A percentile compares a stretch with the other conserved stretches of the same genome.
These are phyloP conservation scores for Kwoniella newhampshirensis DNA, from an alignment of 768 basidiomycete genomes.

Conservation along the genomic window DNA sequence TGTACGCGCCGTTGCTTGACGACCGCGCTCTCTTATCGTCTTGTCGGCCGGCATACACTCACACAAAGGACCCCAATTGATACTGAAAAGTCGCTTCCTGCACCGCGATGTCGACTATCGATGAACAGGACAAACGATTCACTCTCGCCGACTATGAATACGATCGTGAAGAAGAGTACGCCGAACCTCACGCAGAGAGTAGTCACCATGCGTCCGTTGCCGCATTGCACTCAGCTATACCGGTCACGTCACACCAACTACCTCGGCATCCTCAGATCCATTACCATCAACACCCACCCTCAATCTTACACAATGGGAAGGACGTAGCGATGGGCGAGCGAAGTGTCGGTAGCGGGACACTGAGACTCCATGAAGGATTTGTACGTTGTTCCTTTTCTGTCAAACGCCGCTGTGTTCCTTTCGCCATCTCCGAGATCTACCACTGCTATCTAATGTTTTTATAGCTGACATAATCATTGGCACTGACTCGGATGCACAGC, in stretches of 20 bases:
- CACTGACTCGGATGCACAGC: too few relatives aligned
- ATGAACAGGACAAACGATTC: constrained; percentile 26
- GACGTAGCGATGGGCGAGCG: too few relatives aligned
- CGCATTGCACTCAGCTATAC: too few relatives aligned
- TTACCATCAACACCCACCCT: not conserved
- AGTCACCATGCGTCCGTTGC: constrained; percentile 1
- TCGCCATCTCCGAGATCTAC: too few relatives aligned
- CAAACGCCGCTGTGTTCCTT: too few relatives aligned
- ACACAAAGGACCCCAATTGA: not conserved
- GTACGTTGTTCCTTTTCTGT: not conserved
- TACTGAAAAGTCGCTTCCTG: too few relatives aligned
- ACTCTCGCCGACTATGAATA: constrained; percentile 42
- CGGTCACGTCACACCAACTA: too few relatives aligned
- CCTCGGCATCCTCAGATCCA: not conserved
- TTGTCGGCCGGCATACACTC: too few relatives aligned
- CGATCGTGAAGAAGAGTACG: constrained; percentile 19
- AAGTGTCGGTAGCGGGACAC: not conserved
- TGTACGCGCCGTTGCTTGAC: constrained; percentile 12
- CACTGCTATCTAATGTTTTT: too few relatives aligned
- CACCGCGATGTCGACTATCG: too few relatives aligned
- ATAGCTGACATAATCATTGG: too few relatives aligned
- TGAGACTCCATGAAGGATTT: not conserved
- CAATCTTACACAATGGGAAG: not conserved
- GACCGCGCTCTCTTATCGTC: constrained; percentile 6
- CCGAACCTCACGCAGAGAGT: constrained; percentile 10